phyloP scores from a whole-genome alignment of 208 protist species.

The Balamuthia mandrillaris region DNA sequence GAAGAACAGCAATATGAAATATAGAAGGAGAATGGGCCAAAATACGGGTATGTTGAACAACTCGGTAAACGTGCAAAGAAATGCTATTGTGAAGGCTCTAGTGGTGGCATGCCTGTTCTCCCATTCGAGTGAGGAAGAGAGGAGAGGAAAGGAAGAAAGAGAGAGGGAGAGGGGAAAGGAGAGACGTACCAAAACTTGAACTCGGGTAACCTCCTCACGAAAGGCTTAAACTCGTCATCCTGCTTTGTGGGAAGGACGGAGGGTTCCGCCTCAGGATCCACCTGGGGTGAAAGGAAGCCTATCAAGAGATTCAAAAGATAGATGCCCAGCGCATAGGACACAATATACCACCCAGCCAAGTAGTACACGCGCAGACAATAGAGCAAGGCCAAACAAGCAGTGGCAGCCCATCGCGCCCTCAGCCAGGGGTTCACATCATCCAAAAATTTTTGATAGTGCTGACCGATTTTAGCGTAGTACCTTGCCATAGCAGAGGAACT shows the following conservation, averaged over 20 bases:
- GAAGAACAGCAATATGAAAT: slow-evolving; percentile 89
- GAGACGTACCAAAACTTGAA: slow-evolving; percentile 91
- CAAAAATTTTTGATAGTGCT: slow-evolving; percentile 2
- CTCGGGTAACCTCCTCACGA: slow-evolving; percentile 90
- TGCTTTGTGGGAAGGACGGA: slow-evolving; percentile 71
- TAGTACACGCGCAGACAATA: slow-evolving; percentile 50
- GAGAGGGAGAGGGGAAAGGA: slow-evolving; percentile 48
- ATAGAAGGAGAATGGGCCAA: slow-evolving; percentile 96
- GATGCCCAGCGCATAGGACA: slow-evolving; percentile 93
- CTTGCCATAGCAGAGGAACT: too few relatives aligned
- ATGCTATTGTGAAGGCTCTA: slow-evolving; percentile 78
- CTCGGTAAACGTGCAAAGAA: slow-evolving; percentile 86
- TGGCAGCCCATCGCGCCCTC: slow-evolving; percentile 45
- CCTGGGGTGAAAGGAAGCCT: slow-evolving; percentile 88
- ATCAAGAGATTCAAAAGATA: slow-evolving; percentile 93
- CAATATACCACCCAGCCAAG: slow-evolving; percentile 76
- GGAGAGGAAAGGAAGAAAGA: slow-evolving; percentile 1
- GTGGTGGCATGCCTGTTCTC: slow-evolving; percentile 57
- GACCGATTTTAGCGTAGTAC: too few relatives aligned
- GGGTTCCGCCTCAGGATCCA: slow-evolving; percentile 79
- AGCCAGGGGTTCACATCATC: slow-evolving; percentile 2
- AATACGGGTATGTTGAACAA: slow-evolving; percentile 94
- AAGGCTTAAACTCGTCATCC: slow-evolving; percentile 87
- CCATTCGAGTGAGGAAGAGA: neutral
- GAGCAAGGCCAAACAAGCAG: slow-evolving; percentile 11